Base-by-base conservation (phyloP, 139 green algal genomes). In the Raphidocelis subcapitata region DNA sequence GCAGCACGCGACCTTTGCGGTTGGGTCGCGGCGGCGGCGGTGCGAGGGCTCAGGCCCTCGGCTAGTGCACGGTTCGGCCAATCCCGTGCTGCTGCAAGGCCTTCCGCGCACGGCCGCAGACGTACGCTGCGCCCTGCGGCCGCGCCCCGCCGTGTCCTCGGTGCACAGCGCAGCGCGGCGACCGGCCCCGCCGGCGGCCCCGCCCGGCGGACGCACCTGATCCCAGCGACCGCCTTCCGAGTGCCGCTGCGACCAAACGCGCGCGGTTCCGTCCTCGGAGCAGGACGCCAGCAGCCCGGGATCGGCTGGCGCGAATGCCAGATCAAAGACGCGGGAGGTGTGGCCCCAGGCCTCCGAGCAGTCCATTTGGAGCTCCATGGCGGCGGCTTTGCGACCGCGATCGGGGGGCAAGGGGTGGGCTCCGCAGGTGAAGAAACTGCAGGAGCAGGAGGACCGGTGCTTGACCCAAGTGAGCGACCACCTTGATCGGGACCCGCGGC, bases 291-390 rank as follows among this genome's bases (percentile, higher is more conserved):
- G 21, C 35, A 83, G 10, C 15, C 75, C 54, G n/a, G 51, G 52
- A 46, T 35, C 60, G 2, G 37, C 26, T 5, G 81, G 81, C 26
- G 76, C 56, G 37, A 78, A 86, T 14, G 73, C 61, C 2, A 84
- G n/a, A 21, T 80, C 81, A 47, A 86, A 86, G 3, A 86, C 62
- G 15, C 81, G 69, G n/a, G 71, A 77, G 21, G 31, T 31, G 51
- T 86, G 81, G 1, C 81, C 81, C 23, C 73, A 86, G 10, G 44
- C 69, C 31, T 12, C 41, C 8, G 41, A 20, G 8, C 8, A 8
- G 8, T 49, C 41, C 8, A 49, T 49, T 12, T 49, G 8, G 8
- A 49, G 8, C 8, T 49, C 41, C 41, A 49, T 49, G 41, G 41
- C 41, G 41, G 12, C n/a, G n/a, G n/a, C n/a, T n/a, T n/a, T n/a